Evolutionary conservation across 306 rosid genomes (phyloP).

Genomic region (Cucurbita moschata): DNA sequence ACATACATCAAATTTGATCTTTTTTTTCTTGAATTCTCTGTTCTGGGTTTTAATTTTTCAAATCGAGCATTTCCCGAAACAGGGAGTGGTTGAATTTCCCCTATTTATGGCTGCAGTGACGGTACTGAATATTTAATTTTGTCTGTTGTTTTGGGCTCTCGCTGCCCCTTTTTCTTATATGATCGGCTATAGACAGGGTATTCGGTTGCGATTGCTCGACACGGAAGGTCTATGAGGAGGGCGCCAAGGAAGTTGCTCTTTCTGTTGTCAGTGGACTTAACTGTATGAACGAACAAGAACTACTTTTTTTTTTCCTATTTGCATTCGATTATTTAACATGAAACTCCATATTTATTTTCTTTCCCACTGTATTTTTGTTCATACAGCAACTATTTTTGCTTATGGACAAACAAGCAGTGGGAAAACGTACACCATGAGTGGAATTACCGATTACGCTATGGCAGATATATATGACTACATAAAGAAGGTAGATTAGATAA

Average conservation of each 20-base stretch:
- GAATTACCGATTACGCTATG: conserved; percentile 66
- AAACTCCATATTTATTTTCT: not conserved
- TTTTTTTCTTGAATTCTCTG: not conserved
- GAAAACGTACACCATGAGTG: conserved; percentile 91
- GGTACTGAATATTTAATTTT: not conserved
- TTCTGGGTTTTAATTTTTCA: not conserved
- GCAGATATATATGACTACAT: conserved; percentile 64
- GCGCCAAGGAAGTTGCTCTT: conserved; percentile 87
- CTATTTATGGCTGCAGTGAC: not conserved
- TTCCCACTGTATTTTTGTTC: conserved; percentile 3
- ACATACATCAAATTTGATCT: not conserved
- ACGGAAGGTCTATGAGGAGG: conserved; percentile 77
- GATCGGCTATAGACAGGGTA: conserved; percentile 51
- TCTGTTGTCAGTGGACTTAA: conserved; percentile 86
- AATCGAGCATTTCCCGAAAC: not conserved
- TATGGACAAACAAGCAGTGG: conserved; percentile 99
- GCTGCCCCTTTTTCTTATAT: conserved; percentile 11
- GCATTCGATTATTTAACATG: conserved; percentile 5
- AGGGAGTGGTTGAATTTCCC: not conserved
- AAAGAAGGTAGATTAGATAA: conserved; percentile 34
- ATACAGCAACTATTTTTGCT: conserved; percentile 88
- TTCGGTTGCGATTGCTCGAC: conserved; percentile 67
- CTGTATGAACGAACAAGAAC: conserved; percentile 37
- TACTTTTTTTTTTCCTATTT: not conserved
- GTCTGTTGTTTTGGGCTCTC: conserved; percentile 12